These are phyloP conservation scores for Hirschioporus abietinus DNA, from an alignment of 768 basidiomycete species.

Conservation along the genomic window DNA sequence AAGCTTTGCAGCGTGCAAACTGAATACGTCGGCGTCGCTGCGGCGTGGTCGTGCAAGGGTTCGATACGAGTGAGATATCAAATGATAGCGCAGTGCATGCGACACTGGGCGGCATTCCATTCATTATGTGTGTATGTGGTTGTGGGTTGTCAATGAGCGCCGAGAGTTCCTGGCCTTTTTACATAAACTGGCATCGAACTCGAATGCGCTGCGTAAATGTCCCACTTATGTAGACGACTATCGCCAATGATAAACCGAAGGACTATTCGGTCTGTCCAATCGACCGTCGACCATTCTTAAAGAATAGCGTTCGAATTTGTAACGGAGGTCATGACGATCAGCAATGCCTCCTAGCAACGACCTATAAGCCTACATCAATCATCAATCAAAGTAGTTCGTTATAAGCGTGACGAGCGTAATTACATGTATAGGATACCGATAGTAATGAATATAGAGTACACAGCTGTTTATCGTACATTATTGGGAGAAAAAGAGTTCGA, in stretches of 20 bases:
- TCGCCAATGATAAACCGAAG: too few relatives aligned
- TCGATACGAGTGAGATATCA: neutral
- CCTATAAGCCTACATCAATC: neutral
- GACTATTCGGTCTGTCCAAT: too few relatives aligned
- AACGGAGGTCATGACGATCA: neutral
- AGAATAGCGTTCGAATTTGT: too few relatives aligned
- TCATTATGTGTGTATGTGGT: neutral
- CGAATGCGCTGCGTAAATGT: too few relatives aligned
- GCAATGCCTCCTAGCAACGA: neutral
- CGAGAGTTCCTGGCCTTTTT: neutral
- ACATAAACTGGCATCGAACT: too few relatives aligned
- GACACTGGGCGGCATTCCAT: neutral
- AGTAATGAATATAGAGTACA: conserved; percentile 3
- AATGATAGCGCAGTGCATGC: neutral
- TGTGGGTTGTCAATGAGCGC: neutral
- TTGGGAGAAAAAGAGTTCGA: neutral
- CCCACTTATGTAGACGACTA: too few relatives aligned
- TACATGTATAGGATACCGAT: neutral
- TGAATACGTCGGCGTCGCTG: neutral
- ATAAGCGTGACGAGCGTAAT: neutral
- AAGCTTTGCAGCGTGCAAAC: neutral
- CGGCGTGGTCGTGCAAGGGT: neutral
- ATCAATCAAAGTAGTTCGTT: neutral
- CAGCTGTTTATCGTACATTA: neutral
- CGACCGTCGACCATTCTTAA: too few relatives aligned